Conservation (phyloP, 129 eudicot genomes). For the Glebionis coronaria region DNA sequence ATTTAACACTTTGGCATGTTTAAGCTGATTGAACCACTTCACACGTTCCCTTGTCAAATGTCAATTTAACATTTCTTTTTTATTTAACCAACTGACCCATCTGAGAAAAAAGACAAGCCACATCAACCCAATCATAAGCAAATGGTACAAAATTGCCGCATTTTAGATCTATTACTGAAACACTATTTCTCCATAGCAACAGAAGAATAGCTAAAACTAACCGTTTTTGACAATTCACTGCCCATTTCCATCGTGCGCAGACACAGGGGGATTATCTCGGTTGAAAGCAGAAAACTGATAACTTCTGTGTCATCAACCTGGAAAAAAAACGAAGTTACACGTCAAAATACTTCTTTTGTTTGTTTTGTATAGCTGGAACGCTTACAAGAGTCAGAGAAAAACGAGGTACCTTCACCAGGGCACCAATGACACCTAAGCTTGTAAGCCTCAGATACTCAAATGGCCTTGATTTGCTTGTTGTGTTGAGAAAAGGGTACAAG, state of each 20-base stretch:
- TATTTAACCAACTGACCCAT: not conserved
- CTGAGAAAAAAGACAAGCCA: not conserved
- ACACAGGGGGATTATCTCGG: conserved; percentile 90
- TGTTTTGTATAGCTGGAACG: not conserved
- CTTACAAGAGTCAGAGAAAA: not conserved
- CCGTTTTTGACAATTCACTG: conserved; percentile 91
- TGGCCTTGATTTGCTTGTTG: conserved; percentile 89
- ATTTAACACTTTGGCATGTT: not conserved
- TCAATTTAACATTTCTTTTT: not conserved
- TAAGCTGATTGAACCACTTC: not conserved
- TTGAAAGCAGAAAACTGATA: conserved; percentile 78
- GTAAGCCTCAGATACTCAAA: conserved; percentile 94
- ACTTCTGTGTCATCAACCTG: conserved; percentile 97
- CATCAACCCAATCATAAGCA: not conserved
- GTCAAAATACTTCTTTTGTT: not conserved
- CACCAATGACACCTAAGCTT: conserved; percentile 95
- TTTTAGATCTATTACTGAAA: not conserved
- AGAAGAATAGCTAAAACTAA: conserved; percentile 32
- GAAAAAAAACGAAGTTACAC: conserved; percentile 6
- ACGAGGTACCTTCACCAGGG: conserved; percentile 75
- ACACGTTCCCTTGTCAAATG: not conserved
- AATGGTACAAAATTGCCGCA: not conserved
- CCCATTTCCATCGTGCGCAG: conserved; percentile 99
- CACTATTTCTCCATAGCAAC: not conserved
- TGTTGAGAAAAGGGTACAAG: conserved; percentile 85